Evolutionary conservation across 257 asterid genomes (phyloP), one percentile per base, ranked within the genome.

Genomic region (Apocynum venetum): DNA sequence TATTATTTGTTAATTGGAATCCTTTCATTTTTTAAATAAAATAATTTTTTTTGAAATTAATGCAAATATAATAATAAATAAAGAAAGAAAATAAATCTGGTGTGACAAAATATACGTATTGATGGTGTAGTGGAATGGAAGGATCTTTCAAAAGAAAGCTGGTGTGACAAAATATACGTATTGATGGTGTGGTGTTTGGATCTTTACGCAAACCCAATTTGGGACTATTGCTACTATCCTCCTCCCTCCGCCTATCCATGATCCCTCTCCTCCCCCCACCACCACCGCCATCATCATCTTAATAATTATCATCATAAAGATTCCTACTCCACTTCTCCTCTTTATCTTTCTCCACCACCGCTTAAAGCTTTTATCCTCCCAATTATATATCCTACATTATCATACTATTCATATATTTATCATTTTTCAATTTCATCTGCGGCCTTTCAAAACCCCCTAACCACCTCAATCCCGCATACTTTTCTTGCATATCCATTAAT

Each of bases 291-390:
- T 7, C 87, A 84, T 85, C 88, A 81, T 85, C 63, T 19, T 56
- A 31, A n/a, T 56, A 19, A 56, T 59, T 84, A 55, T 75, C 86
- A 84, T 85, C 87, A 83, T 85, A 8, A 81, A 85, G 81, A 86
- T 84, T 83, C 87, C 83, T 69, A 70, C 83, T 77, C 87, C 84
- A 80, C 84, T 77, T 4, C 53, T 75, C 63, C 72, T 69, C 64
- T 36, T 60, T 55, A 3, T 55, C 53, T 52, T 31, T 31, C 65
- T 49, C 48, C 80, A 3, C 75, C 80, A 77, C 78, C 49, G 48
- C 66, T 43, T 61, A 6, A 14, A 19, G 31, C 31, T 72, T 71
- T 31, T 3, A 8, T 49, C 51, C 43, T 10, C 5, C 25, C 46
- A 46, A 66, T 66, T 66, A 40, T 66, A 40, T 66, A 5, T 66